These are phyloP conservation scores for Trichoderma harzianum DNA, from an alignment of 2,329 filamentous ascomycete genomes.

Conservation along the genomic window DNA sequence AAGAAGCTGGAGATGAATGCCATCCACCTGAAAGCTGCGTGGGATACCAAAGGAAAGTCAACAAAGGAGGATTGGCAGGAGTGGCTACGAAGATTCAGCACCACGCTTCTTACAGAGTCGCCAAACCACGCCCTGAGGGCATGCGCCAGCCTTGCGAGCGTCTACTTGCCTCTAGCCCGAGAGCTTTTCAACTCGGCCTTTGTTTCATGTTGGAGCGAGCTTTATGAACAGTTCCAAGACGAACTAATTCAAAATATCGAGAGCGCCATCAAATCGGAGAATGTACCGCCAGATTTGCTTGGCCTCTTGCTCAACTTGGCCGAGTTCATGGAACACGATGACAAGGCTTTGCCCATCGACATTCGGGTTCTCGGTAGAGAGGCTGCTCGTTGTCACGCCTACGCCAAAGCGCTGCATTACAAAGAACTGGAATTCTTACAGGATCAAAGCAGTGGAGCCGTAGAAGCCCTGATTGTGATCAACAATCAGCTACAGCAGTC, in stretches of 20 bases:
- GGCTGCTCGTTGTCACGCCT: constrained; percentile 94
- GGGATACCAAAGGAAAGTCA: constrained; percentile 95
- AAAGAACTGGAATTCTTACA: constrained; percentile 98
- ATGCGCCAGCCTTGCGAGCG: constrained; percentile 84
- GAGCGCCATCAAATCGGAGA: constrained; percentile 88
- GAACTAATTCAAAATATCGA: constrained; percentile 95
- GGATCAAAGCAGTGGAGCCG: constrained; percentile 91
- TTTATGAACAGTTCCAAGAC: constrained; percentile 96
- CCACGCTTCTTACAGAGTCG: constrained; percentile 89
- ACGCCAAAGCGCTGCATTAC: constrained; percentile 96
- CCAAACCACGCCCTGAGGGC: constrained; percentile 93
- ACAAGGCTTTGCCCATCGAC: constrained; percentile 96
- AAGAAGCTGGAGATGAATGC: constrained; percentile 98
- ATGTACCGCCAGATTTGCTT: constrained; percentile 92
- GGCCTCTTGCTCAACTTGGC: constrained; percentile 93
- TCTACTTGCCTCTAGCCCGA: constrained; percentile 85
- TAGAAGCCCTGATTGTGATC: constrained; percentile 97
- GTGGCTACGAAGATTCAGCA: constrained; percentile 95
- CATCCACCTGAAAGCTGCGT: constrained; percentile 92
- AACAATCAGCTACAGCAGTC: constrained; percentile 99
- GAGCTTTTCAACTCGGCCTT: constrained; percentile 99
- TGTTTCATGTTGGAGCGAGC: constrained; percentile 96
- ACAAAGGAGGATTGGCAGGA: constrained; percentile 99
- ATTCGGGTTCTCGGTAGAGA: constrained; percentile 92
- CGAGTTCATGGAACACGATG: constrained; percentile 99